Conservation (phyloP, 1,284 basidiomycete genomes). For the Phaffia rhodozyma region DNA sequence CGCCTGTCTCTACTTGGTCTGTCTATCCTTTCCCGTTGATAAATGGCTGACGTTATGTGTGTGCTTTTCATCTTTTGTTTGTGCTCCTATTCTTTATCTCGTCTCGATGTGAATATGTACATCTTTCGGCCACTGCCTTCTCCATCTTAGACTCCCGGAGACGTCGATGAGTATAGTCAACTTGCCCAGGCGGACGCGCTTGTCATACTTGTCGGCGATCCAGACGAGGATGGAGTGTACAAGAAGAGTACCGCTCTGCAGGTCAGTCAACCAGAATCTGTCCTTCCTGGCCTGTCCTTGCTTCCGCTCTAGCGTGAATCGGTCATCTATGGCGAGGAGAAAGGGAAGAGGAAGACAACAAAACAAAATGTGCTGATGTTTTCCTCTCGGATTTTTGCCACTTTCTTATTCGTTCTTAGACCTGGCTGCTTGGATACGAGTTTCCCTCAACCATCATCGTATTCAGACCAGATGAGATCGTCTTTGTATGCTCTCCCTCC, state of each 20-base stretch:
- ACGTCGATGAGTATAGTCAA: conserved; percentile 57
- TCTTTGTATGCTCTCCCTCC: conserved; percentile 72
- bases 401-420: conserved; percentile 41
- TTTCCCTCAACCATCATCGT: conserved; percentile 87
- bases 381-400: neutral
- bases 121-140: neutral
- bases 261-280: conserved; percentile 40
- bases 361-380: neutral
- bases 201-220: conserved; percentile 69
- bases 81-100: neutral
- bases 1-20: neutral
- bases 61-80: neutral
- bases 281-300: conserved; percentile 15
- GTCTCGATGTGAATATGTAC: conserved; percentile 7
- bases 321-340: neutral
- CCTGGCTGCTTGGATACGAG: conserved; percentile 91
- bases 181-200: conserved; percentile 57
- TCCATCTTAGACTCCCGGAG: conserved; percentile 42
- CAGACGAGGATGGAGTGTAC: conserved; percentile 66
- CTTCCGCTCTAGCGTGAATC: conserved; percentile 1
- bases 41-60: conserved; percentile 4
- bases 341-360: neutral
- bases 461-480: conserved; percentile 57
- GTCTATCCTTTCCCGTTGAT: neutral
- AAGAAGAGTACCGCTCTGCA: conserved; percentile 82